Base-by-base conservation (phyloP, 148 eudicot species). In the Chenopodium formosanum region DNA sequence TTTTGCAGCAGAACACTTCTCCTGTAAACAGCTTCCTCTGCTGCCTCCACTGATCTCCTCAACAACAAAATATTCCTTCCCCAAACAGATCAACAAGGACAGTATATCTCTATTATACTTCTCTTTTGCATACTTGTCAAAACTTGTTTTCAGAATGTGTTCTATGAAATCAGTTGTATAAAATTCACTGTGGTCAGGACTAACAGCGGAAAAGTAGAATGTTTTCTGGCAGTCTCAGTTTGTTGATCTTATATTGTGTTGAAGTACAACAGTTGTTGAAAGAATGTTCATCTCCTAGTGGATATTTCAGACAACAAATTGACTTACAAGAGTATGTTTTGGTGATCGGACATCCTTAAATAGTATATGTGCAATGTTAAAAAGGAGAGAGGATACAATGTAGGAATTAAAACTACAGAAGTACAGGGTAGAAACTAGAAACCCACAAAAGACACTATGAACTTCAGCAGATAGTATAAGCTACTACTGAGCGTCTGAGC, bases 11-110 rank as follows among this genome's bases (percentile, higher is more conserved):
- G 25, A 25, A 25, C 25, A 48, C 85, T 90, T 67, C 12, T 82
- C 53, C 97, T 80, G 78, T 91, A 94, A 73, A 91, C 86, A 34
- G 78, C 81, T 92, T 92, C 86, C 91, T 90, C 82, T 94, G 95
- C 47, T 89, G 88, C 82, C 76, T 73, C 94, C 98, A 91, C 73
- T 79, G 87, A 1, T 84, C 88, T 0, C 97, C 97, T 94, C 90
- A 22, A 88, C 92, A 9, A 82, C 85, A 62, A 94, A 94, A 94
- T n/a, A 91, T 91, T 65, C 98, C 98, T 16, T 89, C 73, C 14
- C 98, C 98, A 86, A 92, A 89, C 87, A 94, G 64, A 81, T 91
- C 98, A 1, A 52, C 66, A 9, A 84, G 25, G 25, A 25, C 25
- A 25, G 53, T 12, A 86, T 82, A 16, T 86, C 91, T 34, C 75